These are phyloP conservation scores for Penicillium argentinense DNA, from an alignment of 495 filamentous ascomycete species.

Conservation along the genomic window DNA sequence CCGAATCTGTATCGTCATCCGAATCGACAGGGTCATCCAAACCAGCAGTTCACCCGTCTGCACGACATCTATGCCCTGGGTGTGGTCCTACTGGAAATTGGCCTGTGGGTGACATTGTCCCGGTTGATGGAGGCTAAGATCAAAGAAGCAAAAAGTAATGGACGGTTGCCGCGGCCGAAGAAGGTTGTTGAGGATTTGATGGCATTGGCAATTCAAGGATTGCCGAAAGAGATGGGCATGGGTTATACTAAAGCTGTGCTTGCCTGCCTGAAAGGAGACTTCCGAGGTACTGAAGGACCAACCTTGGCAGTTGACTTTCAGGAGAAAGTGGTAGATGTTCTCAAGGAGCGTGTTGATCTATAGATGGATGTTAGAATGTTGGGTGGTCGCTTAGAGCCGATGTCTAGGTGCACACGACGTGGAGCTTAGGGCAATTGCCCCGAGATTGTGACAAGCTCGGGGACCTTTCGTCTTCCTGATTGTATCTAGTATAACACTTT, in stretches of 20 bases:
- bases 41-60: constrained; percentile 20
- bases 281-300: constrained; percentile 12
- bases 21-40: constrained; percentile 20
- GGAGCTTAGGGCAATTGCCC: no score
- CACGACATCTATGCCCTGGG: constrained; percentile 44
- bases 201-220: constrained; percentile 1
- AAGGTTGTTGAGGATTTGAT: constrained; percentile 11
- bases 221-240: constrained; percentile 19
- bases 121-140: constrained; percentile 14
- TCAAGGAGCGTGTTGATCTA: constrained; percentile 8
- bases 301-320: constrained; percentile 17
- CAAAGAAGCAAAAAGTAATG: constrained; percentile 11
- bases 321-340: constrained; percentile 17
- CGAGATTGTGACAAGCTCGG: no score
- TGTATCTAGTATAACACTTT: no score
- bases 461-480: no score
- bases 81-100: constrained; percentile 40
- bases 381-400: no score
- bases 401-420: no score
- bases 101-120: constrained; percentile 28
- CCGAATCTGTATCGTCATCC: constrained; percentile 34
- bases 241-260: constrained; percentile 16
- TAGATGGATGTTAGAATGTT: no score
- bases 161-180: constrained; percentile 14
- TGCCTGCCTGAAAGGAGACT: constrained; percentile 14